Conservation (phyloP, 441 rosid genomes). For the Iberis amara region DNA sequence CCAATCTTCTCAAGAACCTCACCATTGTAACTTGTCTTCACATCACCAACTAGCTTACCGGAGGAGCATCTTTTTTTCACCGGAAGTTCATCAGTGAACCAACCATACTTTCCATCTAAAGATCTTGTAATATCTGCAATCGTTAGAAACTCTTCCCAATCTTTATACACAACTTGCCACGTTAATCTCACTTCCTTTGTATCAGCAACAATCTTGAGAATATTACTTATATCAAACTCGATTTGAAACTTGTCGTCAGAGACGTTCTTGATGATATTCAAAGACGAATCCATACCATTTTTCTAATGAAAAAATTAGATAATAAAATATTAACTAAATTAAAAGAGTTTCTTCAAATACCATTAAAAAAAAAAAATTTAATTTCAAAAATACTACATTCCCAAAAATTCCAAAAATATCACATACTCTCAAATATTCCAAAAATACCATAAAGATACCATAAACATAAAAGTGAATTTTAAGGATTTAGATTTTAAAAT, state of each 20-base stretch:
- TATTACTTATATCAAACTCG: background rate
- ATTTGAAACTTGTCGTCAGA: background rate
- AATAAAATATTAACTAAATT: no score
- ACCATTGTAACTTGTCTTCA: slow-evolving; percentile 5
- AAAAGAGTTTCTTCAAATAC: no score
- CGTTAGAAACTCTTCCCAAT: background rate
- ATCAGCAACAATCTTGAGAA: background rate
- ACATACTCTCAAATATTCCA: no score
- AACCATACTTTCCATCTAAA: background rate
- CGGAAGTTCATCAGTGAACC: background rate
- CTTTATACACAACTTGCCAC: background rate
- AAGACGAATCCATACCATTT: no score
- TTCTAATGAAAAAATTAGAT: no score
- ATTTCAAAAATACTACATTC: no score
- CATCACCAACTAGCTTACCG: background rate
- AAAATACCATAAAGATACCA: no score
- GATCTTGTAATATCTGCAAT: background rate
- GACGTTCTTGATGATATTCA: background rate
- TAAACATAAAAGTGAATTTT: no score
- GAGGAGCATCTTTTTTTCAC: background rate
- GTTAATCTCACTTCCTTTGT: background rate
- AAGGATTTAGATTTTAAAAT: no score
- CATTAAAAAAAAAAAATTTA: no score
- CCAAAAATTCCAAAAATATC: no score
- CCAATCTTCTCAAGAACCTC: slow-evolving; percentile 23